Conservation (phyloP, 2,329 filamentous ascomycete species). For the Colletotrichum trifolii region DNA sequence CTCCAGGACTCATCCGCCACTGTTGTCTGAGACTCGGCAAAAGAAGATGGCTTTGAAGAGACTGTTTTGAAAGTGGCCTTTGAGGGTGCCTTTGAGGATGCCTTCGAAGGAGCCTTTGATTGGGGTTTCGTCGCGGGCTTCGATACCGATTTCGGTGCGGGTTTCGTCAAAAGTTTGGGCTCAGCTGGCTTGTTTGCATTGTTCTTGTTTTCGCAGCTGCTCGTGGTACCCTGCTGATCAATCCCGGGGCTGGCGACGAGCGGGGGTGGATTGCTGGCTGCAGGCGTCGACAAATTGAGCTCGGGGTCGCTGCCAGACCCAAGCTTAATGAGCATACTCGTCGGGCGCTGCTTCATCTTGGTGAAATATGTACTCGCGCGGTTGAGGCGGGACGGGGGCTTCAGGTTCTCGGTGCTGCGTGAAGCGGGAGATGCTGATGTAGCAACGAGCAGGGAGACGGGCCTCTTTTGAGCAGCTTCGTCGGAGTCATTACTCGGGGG, state of each 20-base stretch:
- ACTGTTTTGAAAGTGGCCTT: constrained; percentile 23
- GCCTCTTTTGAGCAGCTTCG: constrained; percentile 46
- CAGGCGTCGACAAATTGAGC: constrained; percentile 53
- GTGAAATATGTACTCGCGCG: constrained; percentile 61
- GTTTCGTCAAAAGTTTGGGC: constrained; percentile 38
- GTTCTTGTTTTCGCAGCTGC: constrained; percentile 7
- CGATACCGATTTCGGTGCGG: constrained; percentile 42
- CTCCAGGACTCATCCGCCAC: constrained; percentile 58
- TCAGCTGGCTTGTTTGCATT: constrained; percentile 11
- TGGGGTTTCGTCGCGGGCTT: neutral
- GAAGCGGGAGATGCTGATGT: constrained; percentile 42
- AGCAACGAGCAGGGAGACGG: constrained; percentile 41
- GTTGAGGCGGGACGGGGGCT: constrained; percentile 51
- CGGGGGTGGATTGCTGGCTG: constrained; percentile 55
- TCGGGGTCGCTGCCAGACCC: constrained; percentile 51
- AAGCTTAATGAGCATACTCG: constrained; percentile 54
- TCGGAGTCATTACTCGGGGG: constrained; percentile 33
- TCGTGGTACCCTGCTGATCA: constrained; percentile 17
- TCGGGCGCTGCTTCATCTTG: constrained; percentile 62
- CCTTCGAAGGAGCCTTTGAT: constrained; percentile 1
- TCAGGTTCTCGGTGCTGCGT: constrained; percentile 50
- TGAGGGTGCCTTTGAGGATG: neutral
- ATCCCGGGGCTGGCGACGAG: constrained; percentile 44
- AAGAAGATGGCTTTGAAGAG: constrained; percentile 52
- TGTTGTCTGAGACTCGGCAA: constrained; percentile 50